Evolutionary conservation across 306 rosid genomes (phyloP).

Genomic region (Vicia faba): DNA sequence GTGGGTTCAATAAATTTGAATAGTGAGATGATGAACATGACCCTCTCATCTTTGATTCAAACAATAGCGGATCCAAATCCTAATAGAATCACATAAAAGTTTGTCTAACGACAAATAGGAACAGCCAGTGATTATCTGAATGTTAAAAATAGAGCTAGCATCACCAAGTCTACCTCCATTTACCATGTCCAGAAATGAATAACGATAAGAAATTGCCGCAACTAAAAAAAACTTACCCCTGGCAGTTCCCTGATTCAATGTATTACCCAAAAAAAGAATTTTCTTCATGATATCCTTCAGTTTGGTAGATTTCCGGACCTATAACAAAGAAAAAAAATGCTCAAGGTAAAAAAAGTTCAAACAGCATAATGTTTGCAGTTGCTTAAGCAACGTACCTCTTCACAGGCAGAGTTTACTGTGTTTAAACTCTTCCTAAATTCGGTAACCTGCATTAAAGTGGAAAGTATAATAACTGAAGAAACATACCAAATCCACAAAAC

Average conservation of each 20-base stretch:
- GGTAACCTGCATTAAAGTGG: slow-evolving; percentile 56
- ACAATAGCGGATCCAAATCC: not conserved
- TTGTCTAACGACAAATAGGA: slow-evolving; percentile 15
- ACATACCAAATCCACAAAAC: slow-evolving; percentile 19
- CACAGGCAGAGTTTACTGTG: slow-evolving; percentile 83
- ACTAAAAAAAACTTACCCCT: slow-evolving; percentile 67
- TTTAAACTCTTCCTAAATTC: slow-evolving; percentile 83
- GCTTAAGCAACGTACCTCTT: slow-evolving; percentile 65
- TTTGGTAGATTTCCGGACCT: slow-evolving; percentile 81
- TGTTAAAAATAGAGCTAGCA: slow-evolving; percentile 25
- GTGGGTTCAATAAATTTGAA: not conserved
- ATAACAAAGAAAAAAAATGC: slow-evolving; percentile 34
- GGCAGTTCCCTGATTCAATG: slow-evolving; percentile 96
- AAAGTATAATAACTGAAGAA: slow-evolving; percentile 37
- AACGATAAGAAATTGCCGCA: slow-evolving; percentile 22
- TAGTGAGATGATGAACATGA: not conserved
- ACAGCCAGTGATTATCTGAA: slow-evolving; percentile 21
- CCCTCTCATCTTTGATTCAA: not conserved
- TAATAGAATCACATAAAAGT: slow-evolving; percentile 26
- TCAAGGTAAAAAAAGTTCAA: slow-evolving; percentile 37
- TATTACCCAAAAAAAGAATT: slow-evolving; percentile 88
- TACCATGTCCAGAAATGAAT: slow-evolving; percentile 28
- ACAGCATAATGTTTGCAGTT: slow-evolving; percentile 27
- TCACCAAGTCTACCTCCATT: not conserved
- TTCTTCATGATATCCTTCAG: slow-evolving; percentile 87